These are phyloP conservation scores for Boletus vermiculosoides DNA, from an alignment of 768 basidiomycete genomes.

Conservation along the genomic window DNA sequence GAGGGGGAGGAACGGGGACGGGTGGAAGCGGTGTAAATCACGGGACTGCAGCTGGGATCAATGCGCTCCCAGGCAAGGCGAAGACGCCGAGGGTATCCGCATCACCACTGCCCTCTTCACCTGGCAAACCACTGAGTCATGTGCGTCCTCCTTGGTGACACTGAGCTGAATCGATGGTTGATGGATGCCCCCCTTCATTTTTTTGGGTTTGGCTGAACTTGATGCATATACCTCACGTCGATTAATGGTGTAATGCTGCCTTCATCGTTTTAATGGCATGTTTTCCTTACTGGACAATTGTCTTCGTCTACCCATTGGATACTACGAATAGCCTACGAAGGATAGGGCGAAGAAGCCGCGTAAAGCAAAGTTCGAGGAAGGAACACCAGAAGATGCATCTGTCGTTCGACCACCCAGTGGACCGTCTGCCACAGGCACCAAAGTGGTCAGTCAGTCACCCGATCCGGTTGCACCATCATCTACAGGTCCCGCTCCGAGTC, in stretches of 20 bases:
- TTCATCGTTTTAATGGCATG: slow-evolving; percentile 27
- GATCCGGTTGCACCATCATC: neutral
- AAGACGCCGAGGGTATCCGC: slow-evolving; percentile 25
- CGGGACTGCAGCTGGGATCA: slow-evolving; percentile 18
- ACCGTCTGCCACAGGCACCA: neutral
- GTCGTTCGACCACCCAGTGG: neutral
- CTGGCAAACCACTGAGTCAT: slow-evolving; percentile 74
- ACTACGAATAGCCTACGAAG: slow-evolving; percentile 62
- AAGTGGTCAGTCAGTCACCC: neutral
- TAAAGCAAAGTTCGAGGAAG: slow-evolving; percentile 38
- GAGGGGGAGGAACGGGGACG: slow-evolving; percentile 3
- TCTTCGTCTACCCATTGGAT: slow-evolving; percentile 6
- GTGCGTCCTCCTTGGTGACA: slow-evolving; percentile 81
- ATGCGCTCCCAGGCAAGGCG: slow-evolving; percentile 8
- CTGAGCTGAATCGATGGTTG: slow-evolving; percentile 47
- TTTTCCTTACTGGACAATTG: slow-evolving; percentile 19
- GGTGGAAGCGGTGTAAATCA: slow-evolving; percentile 14
- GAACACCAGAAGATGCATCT: neutral
- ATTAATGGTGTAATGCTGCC: slow-evolving; percentile 34
- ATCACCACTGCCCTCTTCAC: slow-evolving; percentile 40
- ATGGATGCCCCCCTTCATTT: slow-evolving; percentile 23
- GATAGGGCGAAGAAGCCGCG: slow-evolving; percentile 68
- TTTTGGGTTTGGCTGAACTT: slow-evolving; percentile 11
- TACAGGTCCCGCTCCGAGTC: slow-evolving; percentile 5
- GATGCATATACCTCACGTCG: slow-evolving; percentile 28